A percentile compares a stretch with the other conserved stretches of the same genome.
Conservation (phyloP, 352 stramenopile species). For the Pythium coloratum region DNA sequence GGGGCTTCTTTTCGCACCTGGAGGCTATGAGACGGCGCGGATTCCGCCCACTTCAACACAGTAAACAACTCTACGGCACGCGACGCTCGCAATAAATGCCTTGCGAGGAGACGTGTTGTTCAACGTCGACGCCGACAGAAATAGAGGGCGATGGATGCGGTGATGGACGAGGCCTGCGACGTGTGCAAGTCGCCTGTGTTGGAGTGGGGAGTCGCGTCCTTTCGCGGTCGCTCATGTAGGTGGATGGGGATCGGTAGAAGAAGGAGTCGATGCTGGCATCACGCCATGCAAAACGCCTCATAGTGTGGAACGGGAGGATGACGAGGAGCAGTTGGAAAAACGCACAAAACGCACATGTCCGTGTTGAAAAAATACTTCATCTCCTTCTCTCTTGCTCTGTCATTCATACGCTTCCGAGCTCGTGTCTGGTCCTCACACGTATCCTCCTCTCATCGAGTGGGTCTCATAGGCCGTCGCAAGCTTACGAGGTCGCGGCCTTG, state of each 20-base stretch:
- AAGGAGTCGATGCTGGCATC: not conserved
- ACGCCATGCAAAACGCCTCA: not conserved
- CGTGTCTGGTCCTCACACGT: not conserved
- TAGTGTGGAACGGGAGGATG: not conserved
- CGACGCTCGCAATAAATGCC: not conserved
- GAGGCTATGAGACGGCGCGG: not conserved
- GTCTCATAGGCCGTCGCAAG: not conserved
- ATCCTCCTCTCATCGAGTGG: not conserved
- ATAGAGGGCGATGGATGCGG: not conserved
- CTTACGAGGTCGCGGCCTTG: conserved; percentile 11
- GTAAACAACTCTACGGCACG: not conserved
- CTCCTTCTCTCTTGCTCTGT: not conserved
- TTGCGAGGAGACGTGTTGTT: too few species aligned
- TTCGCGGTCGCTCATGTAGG: not conserved
- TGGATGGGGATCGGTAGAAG: not conserved
- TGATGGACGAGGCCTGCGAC: not conserved
- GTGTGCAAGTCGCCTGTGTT: conserved; percentile 4
- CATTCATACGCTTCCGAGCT: not conserved
- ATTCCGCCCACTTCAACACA: not conserved
- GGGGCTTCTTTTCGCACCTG: not conserved
- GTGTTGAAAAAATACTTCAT: conserved; percentile 11
- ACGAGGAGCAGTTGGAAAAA: not conserved
- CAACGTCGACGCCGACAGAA: not conserved
- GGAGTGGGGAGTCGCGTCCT: not conserved
- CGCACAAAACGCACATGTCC: conserved; percentile 6